These are phyloP conservation scores for Aspergillus sp. DNA, from an alignment of 2,329 filamentous ascomycete species.

Conservation along the genomic window DNA sequence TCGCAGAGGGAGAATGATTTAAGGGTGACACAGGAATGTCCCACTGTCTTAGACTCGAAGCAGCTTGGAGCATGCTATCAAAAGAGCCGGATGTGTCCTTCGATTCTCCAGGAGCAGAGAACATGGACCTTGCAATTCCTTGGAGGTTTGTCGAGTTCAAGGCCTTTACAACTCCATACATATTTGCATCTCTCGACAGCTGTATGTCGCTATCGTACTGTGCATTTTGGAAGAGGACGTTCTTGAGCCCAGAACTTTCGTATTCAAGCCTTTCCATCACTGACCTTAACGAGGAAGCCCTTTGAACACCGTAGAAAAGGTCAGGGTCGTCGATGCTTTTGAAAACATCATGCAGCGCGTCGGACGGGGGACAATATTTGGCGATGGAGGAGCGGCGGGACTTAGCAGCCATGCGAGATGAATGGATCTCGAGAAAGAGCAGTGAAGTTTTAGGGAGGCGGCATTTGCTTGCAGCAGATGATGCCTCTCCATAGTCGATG, in stretches of 20 bases:
- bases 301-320: conserved; percentile 83
- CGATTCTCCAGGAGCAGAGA: conserved; percentile 51
- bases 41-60: conserved; percentile 81
- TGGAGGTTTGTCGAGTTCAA: conserved; percentile 74
- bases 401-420: conserved; percentile 46
- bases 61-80: conserved; percentile 68
- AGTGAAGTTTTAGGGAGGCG: conserved; percentile 82
- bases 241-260: conserved; percentile 78
- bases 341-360: conserved; percentile 72
- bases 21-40: conserved; percentile 66
- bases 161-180: conserved; percentile 62
- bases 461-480: conserved; percentile 64
- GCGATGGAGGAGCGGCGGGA: conserved; percentile 59
- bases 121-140: conserved; percentile 73
- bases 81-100: conserved; percentile 42
- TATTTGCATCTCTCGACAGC: conserved; percentile 48
- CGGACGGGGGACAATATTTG: conserved; percentile 48
- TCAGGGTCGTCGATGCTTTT: conserved; percentile 92
- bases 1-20: conserved; percentile 55
- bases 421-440: conserved; percentile 66
- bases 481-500: conserved; percentile 61
- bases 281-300: conserved; percentile 64
- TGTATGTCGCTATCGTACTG: conserved; percentile 79
- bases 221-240: conserved; percentile 80
- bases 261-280: conserved; percentile 79